Percentiles rank a stretch among this genome's conserved stretches.
These are phyloP conservation scores for Exophiala alcalophila DNA, from an alignment of 2,329 filamentous ascomycete species.

Conservation along the genomic window DNA sequence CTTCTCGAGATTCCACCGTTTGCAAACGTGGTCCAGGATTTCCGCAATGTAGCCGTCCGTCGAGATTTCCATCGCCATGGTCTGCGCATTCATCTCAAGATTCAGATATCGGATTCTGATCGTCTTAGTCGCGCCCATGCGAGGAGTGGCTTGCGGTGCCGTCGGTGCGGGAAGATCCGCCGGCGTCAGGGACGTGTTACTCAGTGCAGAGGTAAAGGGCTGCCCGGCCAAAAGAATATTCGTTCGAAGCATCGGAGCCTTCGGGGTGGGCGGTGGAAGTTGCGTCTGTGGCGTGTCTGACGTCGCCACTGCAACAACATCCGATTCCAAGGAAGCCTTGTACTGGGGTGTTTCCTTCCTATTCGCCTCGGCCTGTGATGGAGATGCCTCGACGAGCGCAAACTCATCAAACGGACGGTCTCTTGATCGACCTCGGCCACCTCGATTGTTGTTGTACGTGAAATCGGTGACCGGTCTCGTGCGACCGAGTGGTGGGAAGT, in stretches of 20 bases:
- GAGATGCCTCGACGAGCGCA: conserved; percentile 59
- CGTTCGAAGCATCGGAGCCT: conserved; percentile 29
- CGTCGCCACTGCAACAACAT: conserved; percentile 30
- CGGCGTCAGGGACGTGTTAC: conserved; percentile 45
- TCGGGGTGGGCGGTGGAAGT: conserved; percentile 17
- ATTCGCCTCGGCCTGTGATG: conserved; percentile 56
- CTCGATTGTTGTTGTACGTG: conserved; percentile 65
- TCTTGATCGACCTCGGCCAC: conserved; percentile 55
- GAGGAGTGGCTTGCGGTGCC: conserved; percentile 48
- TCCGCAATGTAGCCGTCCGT: conserved; percentile 68
- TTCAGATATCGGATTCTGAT: conserved; percentile 61
- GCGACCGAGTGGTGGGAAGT: conserved; percentile 60
- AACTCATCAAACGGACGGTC: conserved; percentile 67
- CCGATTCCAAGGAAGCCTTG: conserved; percentile 37
- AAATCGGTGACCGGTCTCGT: conserved; percentile 61
- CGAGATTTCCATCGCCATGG: conserved; percentile 56
- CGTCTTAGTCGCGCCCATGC: conserved; percentile 57
- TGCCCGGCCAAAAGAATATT: conserved; percentile 44
- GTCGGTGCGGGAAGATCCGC: conserved; percentile 47
- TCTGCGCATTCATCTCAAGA: conserved; percentile 54
- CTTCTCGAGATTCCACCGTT: conserved; percentile 62
- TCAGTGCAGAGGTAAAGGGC: conserved; percentile 46
- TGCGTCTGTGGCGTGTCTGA: conserved; percentile 23
- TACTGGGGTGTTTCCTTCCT: conserved; percentile 56
- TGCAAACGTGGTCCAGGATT: conserved; percentile 61